Base-by-base conservation (phyloP, 2,329 filamentous ascomycete genomes). In the Colletotrichum ledebouriae region DNA sequence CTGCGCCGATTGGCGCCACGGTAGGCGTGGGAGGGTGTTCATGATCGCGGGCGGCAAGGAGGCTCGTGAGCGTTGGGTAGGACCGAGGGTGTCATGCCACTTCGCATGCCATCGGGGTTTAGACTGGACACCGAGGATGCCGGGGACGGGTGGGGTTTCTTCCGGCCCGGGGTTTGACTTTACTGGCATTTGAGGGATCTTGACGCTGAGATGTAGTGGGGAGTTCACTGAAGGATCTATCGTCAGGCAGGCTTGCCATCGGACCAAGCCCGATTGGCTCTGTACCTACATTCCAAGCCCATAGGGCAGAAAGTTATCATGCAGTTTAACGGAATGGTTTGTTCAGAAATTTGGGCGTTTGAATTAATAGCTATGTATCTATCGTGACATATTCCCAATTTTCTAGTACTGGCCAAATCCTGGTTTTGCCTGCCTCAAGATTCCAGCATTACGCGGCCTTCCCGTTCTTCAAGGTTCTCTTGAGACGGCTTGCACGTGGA, bases 1-100 rank as follows among this genome's bases (percentile, higher is more conserved):
- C 55, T 65, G 71, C 13, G 76, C 75, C 29, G 75, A 59, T 20
- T 77, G 73, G 65, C 75, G 75, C 75, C 77, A 78, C 70, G 75
- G 73, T 60, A 80, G 72, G 70, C 77, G 78, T 46, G 79, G 75
- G 53, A 81, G 73, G 65, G 71, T 72, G 73, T 82, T 83, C 83
- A 85, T 85, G 52, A 39, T 73, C 61, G 61, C 59, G 39, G 50
- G 6, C 52, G 44, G 52, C 33, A 42, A 37, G 56, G n/a, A 44
- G 59, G 12, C 29, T 44, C 12, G 46, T 34, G 39, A 41, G 29
- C 29, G 39, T 42, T 39, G 47, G 44, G 39, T 11, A 33, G 59
- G 59, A 9, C 29, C 25, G 3, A n/a, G 39, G 12, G 37, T 59
- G 47, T 65, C 60, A 64, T 56, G 49, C 55, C 34, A 59, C 59